A percentile compares a stretch with the other conserved stretches of the same genome.
Evolutionary conservation across 169 alveolate genomes (phyloP).

Genomic region (Eimeria praecox): DNA sequence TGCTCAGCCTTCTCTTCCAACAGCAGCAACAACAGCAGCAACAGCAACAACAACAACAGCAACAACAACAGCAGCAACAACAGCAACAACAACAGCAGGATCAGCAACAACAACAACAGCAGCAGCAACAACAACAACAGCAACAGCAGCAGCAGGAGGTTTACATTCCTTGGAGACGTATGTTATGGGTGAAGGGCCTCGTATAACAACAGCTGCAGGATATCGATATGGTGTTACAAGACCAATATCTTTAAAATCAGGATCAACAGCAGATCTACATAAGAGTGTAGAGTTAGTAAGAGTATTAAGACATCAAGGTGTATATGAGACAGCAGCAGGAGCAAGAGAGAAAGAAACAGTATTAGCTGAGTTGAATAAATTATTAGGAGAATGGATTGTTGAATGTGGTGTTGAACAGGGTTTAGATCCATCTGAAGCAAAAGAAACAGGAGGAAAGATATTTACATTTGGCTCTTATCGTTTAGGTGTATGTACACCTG

Average conservation of each 20-base stretch:
- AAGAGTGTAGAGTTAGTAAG: slow-evolving; percentile 69
- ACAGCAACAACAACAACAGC: neutral
- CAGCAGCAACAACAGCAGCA: neutral
- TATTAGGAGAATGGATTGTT: slow-evolving; percentile 81
- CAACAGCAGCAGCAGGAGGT: neutral
- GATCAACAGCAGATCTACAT: slow-evolving; percentile 58
- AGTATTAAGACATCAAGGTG: slow-evolving; percentile 19
- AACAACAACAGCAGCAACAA: neutral
- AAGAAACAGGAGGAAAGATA: slow-evolving; percentile 82
- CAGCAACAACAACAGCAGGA: neutral
- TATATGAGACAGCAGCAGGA: slow-evolving; percentile 83
- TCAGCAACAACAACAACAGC: too few relatives aligned
- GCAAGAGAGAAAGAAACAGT: slow-evolving; percentile 75
- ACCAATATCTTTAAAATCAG: slow-evolving; percentile 63
- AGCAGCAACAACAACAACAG: neutral
- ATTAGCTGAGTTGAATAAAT: slow-evolving; percentile 57
- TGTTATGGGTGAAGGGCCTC: slow-evolving; percentile 70
- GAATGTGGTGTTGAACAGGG: slow-evolving; percentile 83
- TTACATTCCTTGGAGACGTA: neutral
- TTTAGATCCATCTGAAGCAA: slow-evolving; percentile 79
- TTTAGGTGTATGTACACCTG: slow-evolving; percentile 98
- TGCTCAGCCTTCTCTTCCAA: neutral
- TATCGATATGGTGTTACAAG: slow-evolving; percentile 79
- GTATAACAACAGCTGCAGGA: slow-evolving; percentile 10
- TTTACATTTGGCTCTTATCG: slow-evolving; percentile 96